phyloP scores from a whole-genome alignment of 2,329 filamentous ascomycete genomes.

The Cladobotryum protrusum region DNA sequence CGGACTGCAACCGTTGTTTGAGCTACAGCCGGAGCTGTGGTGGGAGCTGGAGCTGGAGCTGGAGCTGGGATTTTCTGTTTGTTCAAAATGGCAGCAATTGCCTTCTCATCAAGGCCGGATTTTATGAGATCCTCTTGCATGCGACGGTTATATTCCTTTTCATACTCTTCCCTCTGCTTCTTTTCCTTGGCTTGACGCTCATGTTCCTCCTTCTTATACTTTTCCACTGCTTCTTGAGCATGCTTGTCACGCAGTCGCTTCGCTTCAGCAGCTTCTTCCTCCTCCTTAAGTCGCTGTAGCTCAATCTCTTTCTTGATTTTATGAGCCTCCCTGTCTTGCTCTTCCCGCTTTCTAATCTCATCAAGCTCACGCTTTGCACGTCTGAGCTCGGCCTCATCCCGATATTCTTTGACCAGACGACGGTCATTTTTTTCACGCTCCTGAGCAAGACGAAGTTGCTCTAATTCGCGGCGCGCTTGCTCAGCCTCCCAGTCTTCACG shows the following conservation, averaged over 20 bases:
- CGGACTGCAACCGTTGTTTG: not conserved
- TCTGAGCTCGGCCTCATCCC: conserved; percentile 45
- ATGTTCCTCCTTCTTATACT: conserved; percentile 43
- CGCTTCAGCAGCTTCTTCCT: conserved; percentile 34
- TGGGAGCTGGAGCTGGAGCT: conserved; percentile 6
- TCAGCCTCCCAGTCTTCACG: conserved; percentile 39
- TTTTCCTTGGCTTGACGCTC: conserved; percentile 42
- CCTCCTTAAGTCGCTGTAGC: conserved; percentile 40
- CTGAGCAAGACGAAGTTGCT: conserved; percentile 37
- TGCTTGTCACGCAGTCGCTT: conserved; percentile 6
- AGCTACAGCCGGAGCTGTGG: conserved; percentile 14
- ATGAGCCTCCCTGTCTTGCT: conserved; percentile 43
- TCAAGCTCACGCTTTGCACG: conserved; percentile 44
- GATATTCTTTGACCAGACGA: conserved; percentile 33
- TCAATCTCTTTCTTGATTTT: conserved; percentile 49
- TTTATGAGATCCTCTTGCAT: conserved; percentile 53
- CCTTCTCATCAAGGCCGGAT: conserved; percentile 52
- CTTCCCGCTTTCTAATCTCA: conserved; percentile 38
- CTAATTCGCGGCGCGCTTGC: conserved; percentile 36
- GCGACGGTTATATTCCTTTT: conserved; percentile 49
- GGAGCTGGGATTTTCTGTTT: conserved; percentile 44
- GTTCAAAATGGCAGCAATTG: conserved; percentile 53
- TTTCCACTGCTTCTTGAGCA: conserved; percentile 34
- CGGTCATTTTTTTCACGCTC: conserved; percentile 32
- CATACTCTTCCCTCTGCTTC: conserved; percentile 41